Base-by-base conservation (phyloP, 73 alveolate genomes). In the Paramecium bursaria region DNA sequence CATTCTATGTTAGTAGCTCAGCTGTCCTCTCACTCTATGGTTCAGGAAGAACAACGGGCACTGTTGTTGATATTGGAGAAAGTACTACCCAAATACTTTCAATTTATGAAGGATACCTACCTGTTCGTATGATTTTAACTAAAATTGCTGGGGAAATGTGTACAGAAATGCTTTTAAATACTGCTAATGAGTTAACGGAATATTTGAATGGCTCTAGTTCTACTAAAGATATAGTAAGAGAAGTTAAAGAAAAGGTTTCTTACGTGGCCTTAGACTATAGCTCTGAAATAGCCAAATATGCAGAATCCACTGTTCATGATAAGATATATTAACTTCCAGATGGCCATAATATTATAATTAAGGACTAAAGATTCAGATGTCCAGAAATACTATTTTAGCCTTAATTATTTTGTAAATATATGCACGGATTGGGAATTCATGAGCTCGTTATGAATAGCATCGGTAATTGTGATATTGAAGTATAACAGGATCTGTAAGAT, bases 81-180 rank as follows among this genome's bases (percentile, higher is more conserved):
- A 99, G 99, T 46, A 95, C 95, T 48, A 88, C 98, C 73, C 97
- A 98, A 92, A 95, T 97, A n/a, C 98, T 97, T 50, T 99, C 99
- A 30, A 94, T 97, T 90, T 97, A 93, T 86, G 99, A 97, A 52
- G 99, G 96, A 50, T 95, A 96, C 75, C 90, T 96, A 23, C 98
- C 98, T 19, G 96, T 94, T 51, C 95, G 95, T 74, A 82, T 91
- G 61, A 88, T 79, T 87, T 86, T 95, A 73, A 74, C 91, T 67
- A 96, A 95, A 73, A 47, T 97, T 46, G 98, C 98, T 13, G 99
- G 99, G 33, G 91, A 93, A 48, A 98, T 93, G 79, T 60, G 95
- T 15, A 97, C 98, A 30, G 95, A 85, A 44, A 93, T 93, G 67
- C 90, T 93, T 75, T 88, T 92, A 73, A 75, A 52, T 73, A 88